These are phyloP conservation scores for Aristolochia californica DNA, from an alignment of 164 flowering plant species.

Conservation along the genomic window DNA sequence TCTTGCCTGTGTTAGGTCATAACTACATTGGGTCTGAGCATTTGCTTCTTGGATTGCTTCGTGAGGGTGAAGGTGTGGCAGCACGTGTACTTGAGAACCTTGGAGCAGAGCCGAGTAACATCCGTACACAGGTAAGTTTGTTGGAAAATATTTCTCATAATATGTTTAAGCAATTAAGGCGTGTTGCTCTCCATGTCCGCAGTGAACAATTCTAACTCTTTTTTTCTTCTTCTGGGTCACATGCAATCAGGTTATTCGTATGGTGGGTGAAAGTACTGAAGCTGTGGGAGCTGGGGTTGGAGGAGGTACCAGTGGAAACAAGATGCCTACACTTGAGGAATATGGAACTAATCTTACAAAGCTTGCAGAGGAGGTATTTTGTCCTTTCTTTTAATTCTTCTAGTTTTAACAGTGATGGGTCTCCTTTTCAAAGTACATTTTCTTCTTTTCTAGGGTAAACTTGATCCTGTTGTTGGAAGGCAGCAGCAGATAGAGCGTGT, in stretches of 20 bases:
- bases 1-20: conserved; percentile 53
- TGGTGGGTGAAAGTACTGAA: conserved; percentile 81
- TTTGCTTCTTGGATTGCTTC: conserved; percentile 82
- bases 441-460: conserved; percentile 55
- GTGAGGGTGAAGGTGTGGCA: conserved; percentile 97
- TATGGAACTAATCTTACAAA: conserved; percentile 85
- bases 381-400: no score
- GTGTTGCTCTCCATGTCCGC: background rate
- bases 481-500: conserved; percentile 86
- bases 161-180: background rate
- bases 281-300: conserved; percentile 66
- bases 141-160: background rate
- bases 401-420: no score
- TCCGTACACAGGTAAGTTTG: conserved; percentile 74
- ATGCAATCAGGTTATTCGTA: conserved; percentile 58
- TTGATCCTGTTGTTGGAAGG: conserved; percentile 98
- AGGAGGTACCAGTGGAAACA: conserved; percentile 51
- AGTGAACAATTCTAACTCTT: no score
- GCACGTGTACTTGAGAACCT: conserved; percentile 93
- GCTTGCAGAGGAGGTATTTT: conserved; percentile 79
- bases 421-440: background rate
- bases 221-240: background rate
- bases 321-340: conserved; percentile 51
- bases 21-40: conserved; percentile 96
- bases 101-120: conserved; percentile 88